Base-by-base conservation (phyloP, 805 yeast species). In the Yarrowia sp. region DNA sequence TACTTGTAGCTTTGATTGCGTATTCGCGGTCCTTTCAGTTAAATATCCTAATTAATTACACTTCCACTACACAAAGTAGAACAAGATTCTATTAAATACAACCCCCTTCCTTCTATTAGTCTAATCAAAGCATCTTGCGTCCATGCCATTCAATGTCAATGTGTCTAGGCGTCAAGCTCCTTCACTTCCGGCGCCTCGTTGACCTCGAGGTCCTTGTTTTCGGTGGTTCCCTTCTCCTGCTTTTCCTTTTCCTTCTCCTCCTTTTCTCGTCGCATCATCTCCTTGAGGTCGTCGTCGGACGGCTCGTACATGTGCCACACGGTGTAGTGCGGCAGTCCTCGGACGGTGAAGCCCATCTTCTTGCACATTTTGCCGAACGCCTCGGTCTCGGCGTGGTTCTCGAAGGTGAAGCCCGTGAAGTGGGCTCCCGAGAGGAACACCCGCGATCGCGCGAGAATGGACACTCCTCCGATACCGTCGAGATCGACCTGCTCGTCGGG, bases 261-360 rank as follows among this genome's bases (percentile, higher is more conserved):
- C 63, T 67, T 66, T 49, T 74, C 75, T 60, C 69, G 68, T 13
- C 77, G 71, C 63, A 73, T 74, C 78, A 77, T 77, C 69, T 88
- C 90, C 73, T 86, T 84, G 74, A 93, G 78, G 77, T 93, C 99
- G 72, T 93, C 98, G 21, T 86, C 82, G 7, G 96, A 88, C n/a
- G 99, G 99, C 77, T 93, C 98, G 74, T 93, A 93, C 66, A 92
- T 87, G 74, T 91, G 97, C 98, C 99, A 93, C 62, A 93, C 88
- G 39, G 91, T 96, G 72, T 93, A 93, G 75, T 94, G 97, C 7
- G 98, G 97, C 68, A 93, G 79, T 0, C 99, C 99, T 64, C 87
- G 82, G 18, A 93, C 97, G 19, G 85, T 80, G 72, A 81, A 89
- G 4, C 94, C 92, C 97, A 93, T 91, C 66, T 87, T 80, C 68